phyloP scores from a whole-genome alignment of 116 monocot genomes.

The Iris pallida region DNA sequence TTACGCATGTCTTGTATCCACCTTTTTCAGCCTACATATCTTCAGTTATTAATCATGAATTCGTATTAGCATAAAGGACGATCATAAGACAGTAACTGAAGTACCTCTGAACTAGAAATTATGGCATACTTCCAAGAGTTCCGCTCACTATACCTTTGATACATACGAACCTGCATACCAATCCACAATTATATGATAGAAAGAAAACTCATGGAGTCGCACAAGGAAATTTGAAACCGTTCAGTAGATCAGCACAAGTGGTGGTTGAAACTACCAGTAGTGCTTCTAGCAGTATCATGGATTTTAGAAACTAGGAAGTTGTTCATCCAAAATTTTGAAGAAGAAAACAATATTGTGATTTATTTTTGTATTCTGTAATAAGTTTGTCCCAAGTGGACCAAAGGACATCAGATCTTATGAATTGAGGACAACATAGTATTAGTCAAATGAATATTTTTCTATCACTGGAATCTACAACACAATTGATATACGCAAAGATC shows the following conservation, averaged over 20 bases:
- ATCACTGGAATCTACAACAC: too few relatives aligned
- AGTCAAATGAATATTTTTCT: too few relatives aligned
- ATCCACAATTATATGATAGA: conserved; percentile 6
- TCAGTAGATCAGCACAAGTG: not conserved
- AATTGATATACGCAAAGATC: too few relatives aligned
- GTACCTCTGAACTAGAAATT: conserved; percentile 88
- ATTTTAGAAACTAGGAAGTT: not conserved
- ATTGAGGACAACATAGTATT: too few relatives aligned
- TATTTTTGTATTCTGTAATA: not conserved
- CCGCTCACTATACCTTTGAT: conserved; percentile 74
- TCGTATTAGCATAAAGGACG: not conserved
- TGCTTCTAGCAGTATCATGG: not conserved
- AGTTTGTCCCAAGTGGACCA: too few relatives aligned
- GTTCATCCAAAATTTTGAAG: not conserved
- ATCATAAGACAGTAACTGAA: not conserved
- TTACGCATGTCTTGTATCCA: conserved; percentile 90
- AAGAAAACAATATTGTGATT: not conserved
- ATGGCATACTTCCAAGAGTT: conserved; percentile 65
- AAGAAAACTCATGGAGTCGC: not conserved
- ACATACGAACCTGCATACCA: conserved; percentile 80
- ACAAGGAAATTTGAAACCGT: not conserved
- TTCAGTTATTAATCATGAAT: conserved; percentile 14
- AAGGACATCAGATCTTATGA: too few relatives aligned
- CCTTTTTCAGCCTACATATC: conserved; percentile 78
- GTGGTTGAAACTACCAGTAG: not conserved